Base-by-base conservation (phyloP, 768 basidiomycete species). In the Lentinula edodes region DNA sequence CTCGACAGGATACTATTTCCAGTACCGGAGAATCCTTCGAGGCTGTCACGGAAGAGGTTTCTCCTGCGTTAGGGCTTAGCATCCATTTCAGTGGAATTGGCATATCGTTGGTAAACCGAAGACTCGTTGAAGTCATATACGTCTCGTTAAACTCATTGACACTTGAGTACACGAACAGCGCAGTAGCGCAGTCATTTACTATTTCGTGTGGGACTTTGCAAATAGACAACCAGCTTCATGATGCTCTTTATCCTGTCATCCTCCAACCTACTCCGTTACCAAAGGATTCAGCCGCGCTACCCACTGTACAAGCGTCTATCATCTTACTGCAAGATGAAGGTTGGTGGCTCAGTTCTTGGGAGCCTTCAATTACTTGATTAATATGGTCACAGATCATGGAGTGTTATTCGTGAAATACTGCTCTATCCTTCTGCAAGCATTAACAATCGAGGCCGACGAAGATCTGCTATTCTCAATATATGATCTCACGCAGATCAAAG, bases 391-490 rank as follows among this genome's bases (percentile, higher is more conserved):
- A 99, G 97, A 89, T n/a, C 97, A 98, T 65, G 97, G 97, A 16
- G 97, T 99, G 8, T 73, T 93, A n/a, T 98, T 97, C 72, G 82
- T 99, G 77, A 98, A 98, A 74, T 98, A 98, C 69, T 96, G 93
- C 58, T 95, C 95, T 1, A 83, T 98, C 56, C 76, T 99, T 13
- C 77, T 99, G 15, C 97, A 99, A 70, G 92, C 95, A 2, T 78
- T 98, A 72, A 97, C 94, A 0, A 86, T 99, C 15, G 95, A 98
- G 69, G 84, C 91, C n/a, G 97, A 99, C 70, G 97, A 99, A 74
- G 97, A 98, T 73, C 87, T 99, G 64, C 72, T 98, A 42, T 98
- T 94, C 68, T 86, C 95, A 0, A 73, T 98, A 9, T 89, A 95
- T 67, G 96, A 99, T 67, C 84, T 99, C 62, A 87, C 89, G 1